Percentiles rank a stretch among this genome's conserved stretches.
phyloP scores from a whole-genome alignment of 495 filamentous ascomycete species.

The Cairneyella variabilis region DNA sequence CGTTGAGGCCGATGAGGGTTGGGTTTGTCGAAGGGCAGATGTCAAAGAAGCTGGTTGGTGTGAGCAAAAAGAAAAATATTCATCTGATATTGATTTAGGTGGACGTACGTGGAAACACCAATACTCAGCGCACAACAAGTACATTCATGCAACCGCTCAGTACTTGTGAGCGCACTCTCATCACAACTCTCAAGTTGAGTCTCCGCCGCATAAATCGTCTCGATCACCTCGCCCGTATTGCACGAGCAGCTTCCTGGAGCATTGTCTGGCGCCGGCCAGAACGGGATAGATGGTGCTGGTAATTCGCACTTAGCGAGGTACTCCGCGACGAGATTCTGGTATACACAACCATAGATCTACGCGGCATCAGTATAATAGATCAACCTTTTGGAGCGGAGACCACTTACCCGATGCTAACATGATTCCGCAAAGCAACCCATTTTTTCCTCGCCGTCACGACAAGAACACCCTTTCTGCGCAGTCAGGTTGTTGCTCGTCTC shows the following conservation, averaged over 20 bases:
- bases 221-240: not conserved
- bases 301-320: slow-evolving; percentile 5
- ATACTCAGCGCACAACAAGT: slow-evolving; percentile 4
- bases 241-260: slow-evolving; percentile 17
- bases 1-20: not conserved
- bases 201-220: not conserved
- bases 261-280: slow-evolving; percentile 11
- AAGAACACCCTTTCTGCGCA: slow-evolving; percentile 6
- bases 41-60: not conserved
- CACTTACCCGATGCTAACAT: slow-evolving; percentile 16
- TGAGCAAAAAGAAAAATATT: not conserved
- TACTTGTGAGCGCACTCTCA: not conserved
- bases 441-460: not conserved
- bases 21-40: slow-evolving; percentile 10
- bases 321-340: slow-evolving; percentile 5
- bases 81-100: not conserved
- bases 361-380: not conserved
- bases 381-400: not conserved
- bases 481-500: not conserved
- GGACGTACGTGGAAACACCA: not conserved
- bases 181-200: not conserved
- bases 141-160: not conserved
- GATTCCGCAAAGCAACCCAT: slow-evolving; percentile 14
- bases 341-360: slow-evolving; percentile 17
- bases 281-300: slow-evolving; percentile 1